phyloP scores from a whole-genome alignment of 2,329 filamentous ascomycete genomes.

The Pseudocercospora cruenta region DNA sequence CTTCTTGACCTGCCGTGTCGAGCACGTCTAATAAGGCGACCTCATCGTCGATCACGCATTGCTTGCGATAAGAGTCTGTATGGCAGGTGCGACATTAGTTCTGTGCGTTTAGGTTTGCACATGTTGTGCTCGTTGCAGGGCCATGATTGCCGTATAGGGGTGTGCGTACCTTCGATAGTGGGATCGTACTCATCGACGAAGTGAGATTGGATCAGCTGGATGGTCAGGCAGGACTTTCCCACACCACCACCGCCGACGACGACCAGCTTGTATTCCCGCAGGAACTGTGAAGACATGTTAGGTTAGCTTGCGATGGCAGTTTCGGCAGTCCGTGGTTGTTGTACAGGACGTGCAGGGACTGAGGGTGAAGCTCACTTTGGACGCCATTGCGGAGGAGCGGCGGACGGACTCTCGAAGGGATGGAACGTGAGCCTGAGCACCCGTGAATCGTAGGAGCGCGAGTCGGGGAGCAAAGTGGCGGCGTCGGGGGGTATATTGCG shows the following conservation, averaged over 20 bases:
- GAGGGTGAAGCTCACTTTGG: conserved; percentile 35
- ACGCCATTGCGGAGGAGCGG: conserved; percentile 33
- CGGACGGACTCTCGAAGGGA: conserved; percentile 5
- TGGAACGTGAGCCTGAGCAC: not conserved
- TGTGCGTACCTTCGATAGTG: conserved; percentile 86
- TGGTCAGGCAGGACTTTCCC: conserved; percentile 98
- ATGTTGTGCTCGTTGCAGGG: not conserved
- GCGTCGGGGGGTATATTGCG: not conserved
- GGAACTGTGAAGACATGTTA: conserved; percentile 45
- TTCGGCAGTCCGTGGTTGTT: conserved; percentile 12
- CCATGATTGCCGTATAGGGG: not conserved
- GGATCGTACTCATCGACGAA: conserved; percentile 99
- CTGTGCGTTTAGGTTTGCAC: not conserved
- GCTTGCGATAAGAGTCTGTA: conserved; percentile 98
- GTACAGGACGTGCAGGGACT: conserved; percentile 16
- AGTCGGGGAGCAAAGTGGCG: conserved; percentile 7
- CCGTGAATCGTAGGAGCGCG: not conserved
- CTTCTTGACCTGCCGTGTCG: conserved; percentile 97
- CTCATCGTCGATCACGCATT: conserved; percentile 98
- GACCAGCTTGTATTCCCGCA: conserved; percentile 66
- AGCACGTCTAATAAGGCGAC: conserved; percentile 96
- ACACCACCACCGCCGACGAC: conserved; percentile 98
- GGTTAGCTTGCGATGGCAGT: conserved; percentile 15
- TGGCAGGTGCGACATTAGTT: conserved; percentile 30
- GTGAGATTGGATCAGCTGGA: conserved; percentile 79